Evolutionary conservation across 305 asterid species (phyloP).

Genomic region (Solanum hybrid): DNA sequence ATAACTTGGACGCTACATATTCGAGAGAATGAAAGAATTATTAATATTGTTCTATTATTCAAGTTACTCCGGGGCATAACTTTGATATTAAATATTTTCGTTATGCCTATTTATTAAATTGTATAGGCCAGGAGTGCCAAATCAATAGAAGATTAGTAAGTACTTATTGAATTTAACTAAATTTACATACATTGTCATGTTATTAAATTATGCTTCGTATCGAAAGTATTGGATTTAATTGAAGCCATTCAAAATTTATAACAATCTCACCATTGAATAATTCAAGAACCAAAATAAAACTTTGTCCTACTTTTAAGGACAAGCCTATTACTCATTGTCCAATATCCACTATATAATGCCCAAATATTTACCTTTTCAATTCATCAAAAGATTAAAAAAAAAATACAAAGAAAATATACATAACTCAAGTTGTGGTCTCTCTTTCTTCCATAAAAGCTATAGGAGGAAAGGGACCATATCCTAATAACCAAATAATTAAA

Average conservation of each 20-base stretch:
- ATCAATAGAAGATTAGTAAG: too few species aligned
- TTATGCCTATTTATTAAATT: too few species aligned
- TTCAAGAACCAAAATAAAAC: neutral
- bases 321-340: neutral
- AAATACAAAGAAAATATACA: neutral
- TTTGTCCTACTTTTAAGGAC: neutral
- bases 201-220: neutral
- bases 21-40: neutral
- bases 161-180: neutral
- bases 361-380: neutral
- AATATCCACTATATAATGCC: neutral
- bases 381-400: neutral
- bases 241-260: neutral
- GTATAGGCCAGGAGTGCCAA: too few species aligned
- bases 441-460: neutral
- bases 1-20: neutral
- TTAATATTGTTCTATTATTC: too few species aligned
- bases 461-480: neutral
- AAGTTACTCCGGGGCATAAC: too few species aligned
- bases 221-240: neutral
- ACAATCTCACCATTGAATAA: neutral
- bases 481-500: neutral
- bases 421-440: neutral
- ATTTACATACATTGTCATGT: neutral
- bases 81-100: too few species aligned